Percentiles rank a stretch among this genome's conserved stretches.
Evolutionary conservation across 768 basidiomycete species (phyloP).

Genomic region (Russula virescens): DNA sequence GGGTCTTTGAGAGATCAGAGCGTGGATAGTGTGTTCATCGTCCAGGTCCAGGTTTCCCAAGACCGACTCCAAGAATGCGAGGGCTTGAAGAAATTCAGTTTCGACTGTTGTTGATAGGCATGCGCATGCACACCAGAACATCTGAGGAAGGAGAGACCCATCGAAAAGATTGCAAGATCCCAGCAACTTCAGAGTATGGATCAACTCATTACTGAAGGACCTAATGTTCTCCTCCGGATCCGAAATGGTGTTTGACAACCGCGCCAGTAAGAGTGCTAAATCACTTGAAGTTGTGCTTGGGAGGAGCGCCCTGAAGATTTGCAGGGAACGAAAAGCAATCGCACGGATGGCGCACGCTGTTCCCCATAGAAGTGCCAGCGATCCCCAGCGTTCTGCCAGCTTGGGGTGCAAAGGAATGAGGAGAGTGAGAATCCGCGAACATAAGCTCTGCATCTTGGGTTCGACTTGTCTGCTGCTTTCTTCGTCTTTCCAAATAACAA

Average conservation of each 20-base stretch:
- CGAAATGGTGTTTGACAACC: slow-evolving; percentile 79
- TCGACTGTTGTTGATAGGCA: slow-evolving; percentile 81
- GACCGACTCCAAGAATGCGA: slow-evolving; percentile 59
- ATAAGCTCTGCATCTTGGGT: slow-evolving; percentile 63
- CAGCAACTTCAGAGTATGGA: slow-evolving; percentile 66
- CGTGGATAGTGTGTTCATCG: slow-evolving; percentile 59
- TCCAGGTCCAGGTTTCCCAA: slow-evolving; percentile 67
- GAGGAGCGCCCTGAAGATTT: slow-evolving; percentile 79
- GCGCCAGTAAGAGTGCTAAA: slow-evolving; percentile 72
- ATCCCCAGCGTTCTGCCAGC: slow-evolving; percentile 74
- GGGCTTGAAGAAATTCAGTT: slow-evolving; percentile 63
- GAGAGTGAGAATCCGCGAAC: slow-evolving; percentile 58
- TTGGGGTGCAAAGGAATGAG: slow-evolving; percentile 64
- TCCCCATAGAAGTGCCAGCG: slow-evolving; percentile 75
- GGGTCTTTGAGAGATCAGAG: slow-evolving; percentile 64
- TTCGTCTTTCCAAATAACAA: slow-evolving; percentile 67
- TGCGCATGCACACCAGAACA: slow-evolving; percentile 84
- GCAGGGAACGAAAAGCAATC: slow-evolving; percentile 82
- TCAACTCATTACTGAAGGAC: slow-evolving; percentile 75
- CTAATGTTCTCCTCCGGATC: slow-evolving; percentile 73
- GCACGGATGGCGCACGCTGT: slow-evolving; percentile 82
- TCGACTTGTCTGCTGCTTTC: slow-evolving; percentile 51
- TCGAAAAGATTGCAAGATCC: slow-evolving; percentile 53
- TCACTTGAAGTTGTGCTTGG: slow-evolving; percentile 65
- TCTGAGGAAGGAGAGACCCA: slow-evolving; percentile 61